Conservation (phyloP, 768 basidiomycete genomes). For the Suillus subaureus region DNA sequence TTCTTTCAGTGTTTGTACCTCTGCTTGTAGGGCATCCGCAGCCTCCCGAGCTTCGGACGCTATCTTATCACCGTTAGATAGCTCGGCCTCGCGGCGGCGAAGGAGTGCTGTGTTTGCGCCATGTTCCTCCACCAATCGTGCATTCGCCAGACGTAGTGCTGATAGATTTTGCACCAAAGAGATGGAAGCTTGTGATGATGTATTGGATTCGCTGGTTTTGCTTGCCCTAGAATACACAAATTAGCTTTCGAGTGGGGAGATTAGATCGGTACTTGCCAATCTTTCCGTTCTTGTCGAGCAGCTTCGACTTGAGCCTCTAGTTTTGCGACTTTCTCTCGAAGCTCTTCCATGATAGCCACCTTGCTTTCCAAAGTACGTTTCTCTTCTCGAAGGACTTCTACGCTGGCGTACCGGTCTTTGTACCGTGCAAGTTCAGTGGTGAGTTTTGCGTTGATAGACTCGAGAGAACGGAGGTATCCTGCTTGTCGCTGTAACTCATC, state of each 20-base stretch:
- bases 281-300: constrained; percentile 54
- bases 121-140: constrained; percentile 66
- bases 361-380: constrained; percentile 64
- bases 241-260: constrained; percentile 4
- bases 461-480: constrained; percentile 58
- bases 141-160: constrained; percentile 61
- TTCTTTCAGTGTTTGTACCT: constrained; percentile 42
- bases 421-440: constrained; percentile 54
- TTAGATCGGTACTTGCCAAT: constrained; percentile 45
- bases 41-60: constrained; percentile 39
- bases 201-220: constrained; percentile 34
- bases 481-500: constrained; percentile 73
- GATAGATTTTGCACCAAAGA: constrained; percentile 61
- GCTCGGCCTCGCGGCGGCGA: constrained; percentile 53
- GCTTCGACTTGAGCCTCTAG: constrained; percentile 71
- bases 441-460: constrained; percentile 58
- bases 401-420: constrained; percentile 55
- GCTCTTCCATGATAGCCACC: constrained; percentile 49
- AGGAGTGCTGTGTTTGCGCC: constrained; percentile 59
- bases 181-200: constrained; percentile 50
- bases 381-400: constrained; percentile 76
- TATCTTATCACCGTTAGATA: constrained; percentile 41
- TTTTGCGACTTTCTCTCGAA: constrained; percentile 55
- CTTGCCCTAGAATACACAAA: constrained; percentile 37
- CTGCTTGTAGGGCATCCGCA: constrained; percentile 36